Conservation (phyloP, 768 basidiomycete species). For the Crucibulum laeve region DNA sequence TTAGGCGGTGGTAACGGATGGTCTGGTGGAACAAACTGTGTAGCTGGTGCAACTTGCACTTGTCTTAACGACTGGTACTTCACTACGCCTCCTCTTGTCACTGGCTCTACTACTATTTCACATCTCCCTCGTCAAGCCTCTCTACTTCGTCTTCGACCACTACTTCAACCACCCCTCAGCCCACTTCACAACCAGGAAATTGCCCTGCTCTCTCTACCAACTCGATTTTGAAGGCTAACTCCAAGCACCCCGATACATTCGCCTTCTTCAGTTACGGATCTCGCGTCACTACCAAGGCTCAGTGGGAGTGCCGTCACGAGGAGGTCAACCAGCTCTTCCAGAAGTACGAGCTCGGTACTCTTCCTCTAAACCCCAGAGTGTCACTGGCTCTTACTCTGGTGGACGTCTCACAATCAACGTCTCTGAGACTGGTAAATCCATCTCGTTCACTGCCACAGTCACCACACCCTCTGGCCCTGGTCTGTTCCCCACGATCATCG, state of each 20-base stretch:
- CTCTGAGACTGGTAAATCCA: not conserved
- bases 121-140: too few relatives aligned
- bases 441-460: not conserved
- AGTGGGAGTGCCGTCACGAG: constrained; percentile 48
- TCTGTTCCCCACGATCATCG: constrained; percentile 51
- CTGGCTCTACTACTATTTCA: too few relatives aligned
- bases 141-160: too few relatives aligned
- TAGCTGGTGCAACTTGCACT: too few relatives aligned
- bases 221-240: constrained; percentile 27
- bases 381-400: not conserved
- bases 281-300: constrained; percentile 34
- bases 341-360: constrained; percentile 45
- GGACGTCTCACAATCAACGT: not conserved
- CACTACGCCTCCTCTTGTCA: too few relatives aligned
- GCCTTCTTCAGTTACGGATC: constrained; percentile 37
- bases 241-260: constrained; percentile 54
- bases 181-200: too few relatives aligned
- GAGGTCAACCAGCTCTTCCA: constrained; percentile 36
- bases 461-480: constrained; percentile 25
- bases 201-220: constrained; percentile 25
- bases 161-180: too few relatives aligned
- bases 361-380: constrained; percentile 38
- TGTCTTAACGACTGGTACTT: too few relatives aligned
- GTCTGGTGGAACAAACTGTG: too few relatives aligned
- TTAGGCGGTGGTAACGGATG: too few relatives aligned